Evolutionary conservation across 1,139 yeast genomes (phyloP), one percentile per base, ranked within the genome.

Genomic region (Geotrichum siamense): DNA sequence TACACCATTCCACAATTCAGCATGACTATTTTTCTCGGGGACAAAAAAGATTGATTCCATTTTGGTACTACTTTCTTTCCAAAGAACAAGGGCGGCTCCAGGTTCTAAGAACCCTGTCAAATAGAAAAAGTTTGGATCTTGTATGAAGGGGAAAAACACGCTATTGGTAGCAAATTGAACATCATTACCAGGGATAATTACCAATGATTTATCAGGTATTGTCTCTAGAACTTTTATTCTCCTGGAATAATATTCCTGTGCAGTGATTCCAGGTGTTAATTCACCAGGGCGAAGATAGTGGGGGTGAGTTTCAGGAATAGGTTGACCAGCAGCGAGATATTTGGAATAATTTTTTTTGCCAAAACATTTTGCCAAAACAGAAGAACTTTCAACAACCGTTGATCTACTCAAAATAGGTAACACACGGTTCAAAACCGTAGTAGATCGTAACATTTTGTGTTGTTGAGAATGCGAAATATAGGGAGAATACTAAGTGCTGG

Each of bases 71-170:
- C 54, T 56, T 22, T 63, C 62, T 55, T 80, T 83, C 58, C 84
- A 94, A 39, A 93, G 65, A 3, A 85, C 68, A 47, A 82, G 76
- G 25, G 86, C 81, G 0, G 94, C 78, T 51, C 83, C 81, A 1
- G 98, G 96, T 60, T 91, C 98, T 49, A 84, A 71, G 83, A 96
- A 89, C 6, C 97, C 97, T 1, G 94, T 81, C 51, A 91, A 62
- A 61, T 91, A 91, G 62, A 67, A 87, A 28, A 93, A 69, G 60
- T 91, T 89, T 45, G 85, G 93, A 56, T 87, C 82, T 63, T 91
- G 99, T 57, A 89, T 94, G 59, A 93, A 93, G 43, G 82, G 83
- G 59, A 87, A 78, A 56, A 91, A 91, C 1, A 91, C 98, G 10
- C 91, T 77, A 1, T 95, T 95, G 0, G 96, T 79, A 12, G 94